phyloP scores from a whole-genome alignment of 2,329 filamentous ascomycete species.

The Alternaria ethzedia region DNA sequence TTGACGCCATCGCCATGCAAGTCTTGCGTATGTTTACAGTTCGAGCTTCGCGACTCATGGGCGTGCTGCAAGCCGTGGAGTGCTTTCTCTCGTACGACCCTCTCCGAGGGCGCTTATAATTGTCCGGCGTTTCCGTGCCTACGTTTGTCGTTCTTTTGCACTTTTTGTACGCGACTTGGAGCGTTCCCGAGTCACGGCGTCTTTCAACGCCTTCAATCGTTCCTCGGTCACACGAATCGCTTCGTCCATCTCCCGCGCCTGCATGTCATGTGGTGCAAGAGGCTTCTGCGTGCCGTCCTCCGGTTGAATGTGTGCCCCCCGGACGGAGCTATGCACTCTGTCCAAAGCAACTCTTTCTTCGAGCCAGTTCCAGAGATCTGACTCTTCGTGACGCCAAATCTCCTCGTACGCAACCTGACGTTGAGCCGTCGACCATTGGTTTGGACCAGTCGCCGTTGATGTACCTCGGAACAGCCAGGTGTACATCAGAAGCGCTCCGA shows the following conservation, averaged over 20 bases:
- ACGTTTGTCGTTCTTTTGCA: slow-evolving; percentile 26
- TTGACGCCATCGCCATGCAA: slow-evolving; percentile 15
- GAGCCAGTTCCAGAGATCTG: slow-evolving; percentile 90
- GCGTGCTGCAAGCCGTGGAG: background rate
- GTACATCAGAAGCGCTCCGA: slow-evolving; percentile 62
- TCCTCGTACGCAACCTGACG: slow-evolving; percentile 87
- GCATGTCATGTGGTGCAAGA: slow-evolving; percentile 63
- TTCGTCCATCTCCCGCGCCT: slow-evolving; percentile 75
- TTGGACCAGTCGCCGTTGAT: slow-evolving; percentile 39
- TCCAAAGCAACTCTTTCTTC: slow-evolving; percentile 84
- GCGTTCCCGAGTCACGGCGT: slow-evolving; percentile 60
- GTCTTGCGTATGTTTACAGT: slow-evolving; percentile 11
- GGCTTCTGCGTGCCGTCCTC: slow-evolving; percentile 58
- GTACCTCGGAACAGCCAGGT: slow-evolving; percentile 44
- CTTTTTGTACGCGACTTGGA: slow-evolving; percentile 26
- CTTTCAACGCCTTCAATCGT: slow-evolving; percentile 77
- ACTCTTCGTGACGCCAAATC: slow-evolving; percentile 88
- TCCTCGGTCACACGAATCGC: slow-evolving; percentile 88
- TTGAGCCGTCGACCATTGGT: slow-evolving; percentile 59
- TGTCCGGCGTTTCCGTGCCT: background rate
- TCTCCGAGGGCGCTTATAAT: background rate
- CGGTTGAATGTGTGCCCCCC: slow-evolving; percentile 30
- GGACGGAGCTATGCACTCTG: slow-evolving; percentile 43
- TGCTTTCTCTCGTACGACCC: background rate
- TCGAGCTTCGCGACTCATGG: background rate